Conservation (phyloP, 148 eudicot species). For the Cornus florida region DNA sequence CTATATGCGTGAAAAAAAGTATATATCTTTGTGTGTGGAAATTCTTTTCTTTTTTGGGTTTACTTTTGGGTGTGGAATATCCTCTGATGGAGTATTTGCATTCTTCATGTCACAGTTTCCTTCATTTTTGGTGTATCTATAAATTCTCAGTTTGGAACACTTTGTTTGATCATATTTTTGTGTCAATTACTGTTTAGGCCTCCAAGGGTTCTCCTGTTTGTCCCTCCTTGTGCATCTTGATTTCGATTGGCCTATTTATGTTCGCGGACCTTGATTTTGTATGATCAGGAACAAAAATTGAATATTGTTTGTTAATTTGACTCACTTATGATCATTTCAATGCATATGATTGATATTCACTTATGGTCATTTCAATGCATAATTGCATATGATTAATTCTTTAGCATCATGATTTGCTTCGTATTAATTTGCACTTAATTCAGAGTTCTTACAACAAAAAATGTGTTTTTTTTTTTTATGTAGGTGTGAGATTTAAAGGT, state of each 20-base stretch:
- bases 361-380: no score
- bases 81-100: slow-evolving; percentile 29
- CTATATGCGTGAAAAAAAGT: slow-evolving; percentile 1
- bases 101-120: slow-evolving; percentile 31
- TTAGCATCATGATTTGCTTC: neutral
- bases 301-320: no score
- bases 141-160: slow-evolving; percentile 16
- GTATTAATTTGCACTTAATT: slow-evolving; percentile 1
- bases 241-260: neutral
- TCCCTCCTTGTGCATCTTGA: neutral
- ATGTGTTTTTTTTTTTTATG: slow-evolving; percentile 25
- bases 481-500: slow-evolving; percentile 41
- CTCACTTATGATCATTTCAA: no score
- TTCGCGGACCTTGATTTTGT: no score
- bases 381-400: neutral
- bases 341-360: no score
- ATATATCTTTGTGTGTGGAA: slow-evolving; percentile 14
- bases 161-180: slow-evolving; percentile 9
- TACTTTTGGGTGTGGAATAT: slow-evolving; percentile 29
- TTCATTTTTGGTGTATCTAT: slow-evolving; percentile 11
- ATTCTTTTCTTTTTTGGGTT: slow-evolving; percentile 15
- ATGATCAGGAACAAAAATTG: no score
- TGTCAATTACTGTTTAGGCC: neutral
- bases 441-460: slow-evolving; percentile 15
- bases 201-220: neutral